Evolutionary conservation across 78 protist species (phyloP), one percentile per base, ranked within the genome.

Genomic region (Salpingoeca rosetta): DNA sequence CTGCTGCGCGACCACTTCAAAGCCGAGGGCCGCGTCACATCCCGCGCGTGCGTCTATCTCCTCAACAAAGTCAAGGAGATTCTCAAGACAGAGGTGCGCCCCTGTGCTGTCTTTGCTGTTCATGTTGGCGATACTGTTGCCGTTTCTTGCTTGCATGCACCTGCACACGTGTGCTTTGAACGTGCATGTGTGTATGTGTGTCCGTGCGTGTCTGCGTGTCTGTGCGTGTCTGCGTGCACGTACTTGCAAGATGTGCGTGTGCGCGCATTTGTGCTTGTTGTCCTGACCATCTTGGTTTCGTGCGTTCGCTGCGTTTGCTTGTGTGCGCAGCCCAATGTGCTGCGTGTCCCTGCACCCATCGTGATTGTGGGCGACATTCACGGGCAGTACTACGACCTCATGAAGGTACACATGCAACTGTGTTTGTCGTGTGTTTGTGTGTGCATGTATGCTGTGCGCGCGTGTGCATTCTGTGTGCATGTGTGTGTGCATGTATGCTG

Each of bases 341-440:
- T 91, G 39, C 87, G 76, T 26, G 35, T 91, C 40, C 38, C 91
- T 12, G 88, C 92, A 0, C 93, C 93, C 25, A 7, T 90, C 39
- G 87, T 89, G 25, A 97, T 94, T 35, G 92, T 94, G 86, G 96
- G 97, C 28, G 97, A 96, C 79, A 80, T 90, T 22, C 98, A 95
- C 87, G 97, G 97, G 56, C 96, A 94, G 83, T 96, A 88, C 85
- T 96, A 90, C 82, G 98, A 96, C 84, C 85, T 96, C 11, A 36
- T 94, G 40, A 93, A 95, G 74, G 84, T 94, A n/a, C n/a, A n/a
- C n/a, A n/a, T n/a, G n/a, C n/a, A n/a, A n/a, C n/a, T n/a, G n/a
- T n/a, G n/a, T n/a, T n/a, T n/a, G n/a, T n/a, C n/a, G n/a, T n/a
- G n/a, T n/a, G n/a, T n/a, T n/a, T n/a, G n/a, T n/a, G n/a, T n/a